Conservation (phyloP, 176 grass and related monocot species). For the Triticum monococcum region DNA sequence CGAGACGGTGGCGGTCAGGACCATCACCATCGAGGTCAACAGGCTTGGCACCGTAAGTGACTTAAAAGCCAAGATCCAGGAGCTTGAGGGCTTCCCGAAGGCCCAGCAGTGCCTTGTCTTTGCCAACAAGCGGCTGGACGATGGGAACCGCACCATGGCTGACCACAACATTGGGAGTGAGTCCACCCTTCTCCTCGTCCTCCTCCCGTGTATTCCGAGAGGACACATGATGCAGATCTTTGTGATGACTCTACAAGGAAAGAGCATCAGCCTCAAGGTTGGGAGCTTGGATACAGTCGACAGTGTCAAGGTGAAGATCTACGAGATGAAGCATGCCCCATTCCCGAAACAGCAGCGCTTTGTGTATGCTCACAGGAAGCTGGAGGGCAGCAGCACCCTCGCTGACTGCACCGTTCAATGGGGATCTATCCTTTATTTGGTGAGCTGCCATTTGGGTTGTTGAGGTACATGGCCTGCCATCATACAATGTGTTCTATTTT, state of each 20-base stretch:
- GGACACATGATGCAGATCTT: background rate
- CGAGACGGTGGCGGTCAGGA: too few relatives aligned
- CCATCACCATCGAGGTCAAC: background rate
- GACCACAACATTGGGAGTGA: background rate
- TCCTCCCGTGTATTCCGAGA: background rate
- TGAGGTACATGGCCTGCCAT: background rate
- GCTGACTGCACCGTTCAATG: background rate
- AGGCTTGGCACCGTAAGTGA: background rate
- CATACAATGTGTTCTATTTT: background rate
- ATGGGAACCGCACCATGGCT: background rate
- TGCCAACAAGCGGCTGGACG: background rate
- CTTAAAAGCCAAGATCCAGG: background rate
- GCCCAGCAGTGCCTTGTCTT: background rate
- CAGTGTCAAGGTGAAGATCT: conserved; percentile 1
- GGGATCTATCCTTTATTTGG: background rate
- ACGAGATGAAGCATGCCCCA: background rate
- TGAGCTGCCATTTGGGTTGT: background rate
- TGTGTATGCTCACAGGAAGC: background rate
- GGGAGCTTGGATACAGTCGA: background rate
- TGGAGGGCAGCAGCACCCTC: background rate
- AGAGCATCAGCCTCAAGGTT: background rate
- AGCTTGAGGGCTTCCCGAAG: background rate
- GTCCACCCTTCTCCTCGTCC: background rate
- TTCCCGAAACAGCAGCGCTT: background rate
- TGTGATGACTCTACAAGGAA: background rate